Percentiles rank a stretch among this genome's conserved stretches.
Conservation (phyloP, 768 basidiomycete species). For the Leccinum boreale region DNA sequence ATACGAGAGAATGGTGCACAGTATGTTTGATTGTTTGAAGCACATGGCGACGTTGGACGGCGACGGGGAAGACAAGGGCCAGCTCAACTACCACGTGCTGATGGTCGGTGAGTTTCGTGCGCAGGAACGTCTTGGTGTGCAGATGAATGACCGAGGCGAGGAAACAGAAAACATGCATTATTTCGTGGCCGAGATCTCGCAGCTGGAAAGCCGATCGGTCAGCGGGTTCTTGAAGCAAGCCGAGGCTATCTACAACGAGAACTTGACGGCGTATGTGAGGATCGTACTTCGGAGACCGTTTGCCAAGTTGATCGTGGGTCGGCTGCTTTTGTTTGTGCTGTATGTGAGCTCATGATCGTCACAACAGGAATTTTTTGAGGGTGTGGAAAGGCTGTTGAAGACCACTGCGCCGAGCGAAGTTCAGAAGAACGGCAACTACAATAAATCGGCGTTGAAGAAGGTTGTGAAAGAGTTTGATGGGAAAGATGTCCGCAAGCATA, state of each 20-base stretch:
- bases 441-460: slow-evolving; percentile 75
- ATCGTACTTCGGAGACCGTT: slow-evolving; percentile 85
- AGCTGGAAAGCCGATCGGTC: slow-evolving; percentile 63
- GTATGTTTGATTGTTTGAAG: slow-evolving; percentile 91
- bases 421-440: slow-evolving; percentile 70
- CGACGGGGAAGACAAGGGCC: slow-evolving; percentile 93
- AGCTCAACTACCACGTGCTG: slow-evolving; percentile 94
- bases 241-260: slow-evolving; percentile 85
- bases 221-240: slow-evolving; percentile 66
- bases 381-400: slow-evolving; percentile 81
- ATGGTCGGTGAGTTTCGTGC: slow-evolving; percentile 71
- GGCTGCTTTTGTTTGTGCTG: not conserved
- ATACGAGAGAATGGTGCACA: slow-evolving; percentile 84
- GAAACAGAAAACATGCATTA: slow-evolving; percentile 91
- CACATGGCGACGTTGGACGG: slow-evolving; percentile 96
- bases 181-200: slow-evolving; percentile 79
- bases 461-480: slow-evolving; percentile 78
- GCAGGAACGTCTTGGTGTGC: not conserved
- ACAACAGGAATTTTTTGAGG: slow-evolving; percentile 89
- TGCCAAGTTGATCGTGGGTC: slow-evolving; percentile 78
- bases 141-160: slow-evolving; percentile 3
- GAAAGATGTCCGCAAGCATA: slow-evolving; percentile 87
- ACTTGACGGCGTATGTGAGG: slow-evolving; percentile 80
- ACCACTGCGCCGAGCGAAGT: slow-evolving; percentile 78
- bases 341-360: slow-evolving; percentile 1